Evolutionary conservation across 495 filamentous ascomycete genomes (phyloP).

Genomic region (Clohesyomyces aquaticus): DNA sequence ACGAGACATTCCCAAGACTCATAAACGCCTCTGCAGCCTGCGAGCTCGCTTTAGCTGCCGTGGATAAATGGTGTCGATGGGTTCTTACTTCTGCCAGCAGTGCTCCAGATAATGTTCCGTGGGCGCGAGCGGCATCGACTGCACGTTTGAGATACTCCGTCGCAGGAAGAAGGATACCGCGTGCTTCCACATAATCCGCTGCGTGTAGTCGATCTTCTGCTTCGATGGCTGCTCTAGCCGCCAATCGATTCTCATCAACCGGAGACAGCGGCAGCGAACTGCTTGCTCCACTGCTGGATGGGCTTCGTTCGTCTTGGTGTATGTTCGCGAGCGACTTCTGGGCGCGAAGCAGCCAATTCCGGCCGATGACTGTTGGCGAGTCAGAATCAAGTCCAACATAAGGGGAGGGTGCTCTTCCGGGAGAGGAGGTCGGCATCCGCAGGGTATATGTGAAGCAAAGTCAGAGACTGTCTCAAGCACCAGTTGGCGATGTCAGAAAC

Average conservation of each 20-base stretch:
- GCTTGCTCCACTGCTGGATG: constrained; percentile 45
- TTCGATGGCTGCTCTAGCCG: constrained; percentile 36
- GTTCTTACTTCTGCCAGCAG: constrained; percentile 52
- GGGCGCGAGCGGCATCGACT: constrained; percentile 47
- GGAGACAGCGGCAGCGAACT: constrained; percentile 16
- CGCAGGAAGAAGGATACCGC: constrained; percentile 53
- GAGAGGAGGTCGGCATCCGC: constrained; percentile 50
- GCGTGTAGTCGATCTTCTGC: constrained; percentile 49
- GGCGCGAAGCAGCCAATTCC: constrained; percentile 55
- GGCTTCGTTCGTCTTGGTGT: constrained; percentile 51
- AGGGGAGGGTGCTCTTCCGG: constrained; percentile 43
- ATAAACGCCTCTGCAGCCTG: constrained; percentile 60
- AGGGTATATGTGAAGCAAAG: constrained; percentile 50
- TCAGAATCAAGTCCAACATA: background rate
- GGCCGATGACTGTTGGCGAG: constrained; percentile 49
- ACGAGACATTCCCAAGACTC: constrained; percentile 57
- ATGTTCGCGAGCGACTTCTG: constrained; percentile 55
- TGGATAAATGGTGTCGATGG: background rate
- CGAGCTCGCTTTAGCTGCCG: background rate
- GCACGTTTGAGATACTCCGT: constrained; percentile 55
- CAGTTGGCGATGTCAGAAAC: constrained; percentile 54
- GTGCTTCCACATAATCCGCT: constrained; percentile 56
- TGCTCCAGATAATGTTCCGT: constrained; percentile 47
- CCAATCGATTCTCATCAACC: constrained; percentile 38
- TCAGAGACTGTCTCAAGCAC: constrained; percentile 53